Evolutionary conservation across 2,329 filamentous ascomycete genomes (phyloP), one percentile per base, ranked within the genome.

Genomic region (Gremmenia infestans): DNA sequence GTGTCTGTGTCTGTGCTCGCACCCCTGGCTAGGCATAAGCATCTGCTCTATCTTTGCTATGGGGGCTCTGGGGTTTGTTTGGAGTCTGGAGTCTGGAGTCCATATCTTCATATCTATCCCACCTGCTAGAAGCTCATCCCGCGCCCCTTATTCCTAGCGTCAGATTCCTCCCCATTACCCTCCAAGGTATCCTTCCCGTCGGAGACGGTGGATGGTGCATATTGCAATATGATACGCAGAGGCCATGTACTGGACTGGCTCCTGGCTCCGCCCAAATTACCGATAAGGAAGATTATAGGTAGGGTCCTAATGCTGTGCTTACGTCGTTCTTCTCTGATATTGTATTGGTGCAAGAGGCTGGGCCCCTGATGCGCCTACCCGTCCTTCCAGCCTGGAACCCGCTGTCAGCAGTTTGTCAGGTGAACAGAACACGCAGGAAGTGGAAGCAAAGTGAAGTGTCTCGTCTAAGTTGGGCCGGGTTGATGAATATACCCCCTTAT

Each of bases 391-490:
- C 28, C 28, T 32, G 8, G 28, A 32, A 32, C 28, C 28, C 28
- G 28, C 28, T 32, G 28, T 9, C 28, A 32, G 28, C 39, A 43
- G 15, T 46, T 47, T 49, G 40, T 55, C 53, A 55, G 53, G 53
- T 50, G 53, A 50, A 55, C 51, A 51, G 40, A 40, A 19, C 28
- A 19, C n/a, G 19, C 14, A 40, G 28, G 43, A 9, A 39, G 25
- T 22, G 22, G 32, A 55, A 40, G 53, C 53, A 55, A 14, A 50
- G 46, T 51, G 53, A 55, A 42, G 28, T 55, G 48, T 55, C 32
- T 11, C 28, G 28, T 17, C 28, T 22, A 28, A 36, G 39, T 50
- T 50, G 53, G 53, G 53, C 40, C 28, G 53, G 39, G 17, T 45
- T 17, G 48, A 50, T 32, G 8, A 4, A 32, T 32, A 32, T 32